Conservation (phyloP, 352 stramenopile species). For the Phytophthora niederhauseri region DNA sequence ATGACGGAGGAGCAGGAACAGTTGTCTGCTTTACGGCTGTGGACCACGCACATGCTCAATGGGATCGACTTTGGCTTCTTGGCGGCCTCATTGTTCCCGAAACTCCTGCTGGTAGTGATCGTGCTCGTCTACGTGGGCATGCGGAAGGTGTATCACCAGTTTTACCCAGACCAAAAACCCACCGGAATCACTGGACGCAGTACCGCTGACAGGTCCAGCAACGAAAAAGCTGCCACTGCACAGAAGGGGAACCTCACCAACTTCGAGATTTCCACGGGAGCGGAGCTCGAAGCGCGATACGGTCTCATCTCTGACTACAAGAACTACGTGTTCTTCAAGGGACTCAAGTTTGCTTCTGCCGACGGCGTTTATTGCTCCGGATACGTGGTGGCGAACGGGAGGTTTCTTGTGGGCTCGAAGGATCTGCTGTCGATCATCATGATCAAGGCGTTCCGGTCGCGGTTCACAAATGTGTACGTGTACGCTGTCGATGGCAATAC, state of each 20-base stretch:
- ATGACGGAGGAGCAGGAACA: slow-evolving; percentile 21
- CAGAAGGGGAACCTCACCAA: slow-evolving; percentile 36
- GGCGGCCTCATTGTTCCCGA: slow-evolving; percentile 17
- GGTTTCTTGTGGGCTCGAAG: slow-evolving; percentile 41
- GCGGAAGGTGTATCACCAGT: slow-evolving; percentile 26
- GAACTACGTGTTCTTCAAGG: slow-evolving; percentile 43
- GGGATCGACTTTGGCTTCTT: slow-evolving; percentile 31
- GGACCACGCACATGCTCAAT: slow-evolving; percentile 31
- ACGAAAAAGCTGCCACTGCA: slow-evolving; percentile 26
- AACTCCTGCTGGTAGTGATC: slow-evolving; percentile 20
- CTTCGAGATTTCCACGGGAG: slow-evolving; percentile 35
- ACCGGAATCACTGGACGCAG: slow-evolving; percentile 13
- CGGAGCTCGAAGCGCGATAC: slow-evolving; percentile 32
- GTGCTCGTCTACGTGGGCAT: slow-evolving; percentile 23
- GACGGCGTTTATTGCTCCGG: slow-evolving; percentile 49
- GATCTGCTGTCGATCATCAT: slow-evolving; percentile 43
- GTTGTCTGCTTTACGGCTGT: slow-evolving; percentile 26
- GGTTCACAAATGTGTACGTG: slow-evolving; percentile 46
- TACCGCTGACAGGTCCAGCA: slow-evolving; percentile 18
- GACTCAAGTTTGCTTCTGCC: slow-evolving; percentile 43
- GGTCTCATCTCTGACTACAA: slow-evolving; percentile 42
- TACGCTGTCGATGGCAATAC: slow-evolving; percentile 40
- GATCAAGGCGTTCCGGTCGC: slow-evolving; percentile 42
- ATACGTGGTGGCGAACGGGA: slow-evolving; percentile 45
- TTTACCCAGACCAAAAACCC: slow-evolving; percentile 19